Conservation (phyloP, 2,329 filamentous ascomycete genomes). For the Trichophyton verrucosum region DNA sequence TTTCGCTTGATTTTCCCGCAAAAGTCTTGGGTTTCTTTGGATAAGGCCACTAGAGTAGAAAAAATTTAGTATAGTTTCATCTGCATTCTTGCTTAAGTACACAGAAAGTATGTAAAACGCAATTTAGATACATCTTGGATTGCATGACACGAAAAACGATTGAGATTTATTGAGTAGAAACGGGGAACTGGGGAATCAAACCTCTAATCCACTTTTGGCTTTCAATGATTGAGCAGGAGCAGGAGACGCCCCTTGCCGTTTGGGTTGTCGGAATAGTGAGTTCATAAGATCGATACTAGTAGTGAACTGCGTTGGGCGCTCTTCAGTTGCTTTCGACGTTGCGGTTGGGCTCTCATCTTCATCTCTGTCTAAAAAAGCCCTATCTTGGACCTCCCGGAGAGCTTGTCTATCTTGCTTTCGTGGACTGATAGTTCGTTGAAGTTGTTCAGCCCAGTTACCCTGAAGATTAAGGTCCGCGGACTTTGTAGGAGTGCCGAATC, state of each 20-base stretch:
- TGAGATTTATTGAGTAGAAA: constrained; percentile 28
- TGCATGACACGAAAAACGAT: constrained; percentile 16
- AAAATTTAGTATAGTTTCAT: constrained; percentile 30
- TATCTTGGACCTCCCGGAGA: constrained; percentile 52
- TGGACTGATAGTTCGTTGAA: constrained; percentile 87
- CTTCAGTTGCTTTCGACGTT: constrained; percentile 11
- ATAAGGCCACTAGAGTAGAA: constrained; percentile 63
- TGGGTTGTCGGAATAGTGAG: constrained; percentile 67
- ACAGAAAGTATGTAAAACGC: constrained; percentile 7
- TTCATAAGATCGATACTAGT: constrained; percentile 96
- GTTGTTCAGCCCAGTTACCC: constrained; percentile 85
- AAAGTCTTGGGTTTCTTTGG: constrained; percentile 62
- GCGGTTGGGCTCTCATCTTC: constrained; percentile 24
- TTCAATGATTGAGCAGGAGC: constrained; percentile 46
- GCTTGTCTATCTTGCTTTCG: constrained; percentile 77
- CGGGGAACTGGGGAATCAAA: constrained; percentile 49
- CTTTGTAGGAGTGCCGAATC: constrained; percentile 8
- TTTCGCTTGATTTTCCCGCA: constrained; percentile 46
- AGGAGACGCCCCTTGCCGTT: constrained; percentile 41
- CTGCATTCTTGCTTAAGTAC: constrained; percentile 23
- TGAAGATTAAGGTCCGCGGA: constrained; percentile 40
- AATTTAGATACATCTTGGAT: constrained; percentile 16
- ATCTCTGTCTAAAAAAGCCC: constrained; percentile 41
- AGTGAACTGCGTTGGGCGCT: constrained; percentile 51
- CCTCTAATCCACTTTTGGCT: constrained; percentile 68